phyloP scores from a whole-genome alignment of 192 early-diverging fungal species.

The Allomyces arbusculus region DNA sequence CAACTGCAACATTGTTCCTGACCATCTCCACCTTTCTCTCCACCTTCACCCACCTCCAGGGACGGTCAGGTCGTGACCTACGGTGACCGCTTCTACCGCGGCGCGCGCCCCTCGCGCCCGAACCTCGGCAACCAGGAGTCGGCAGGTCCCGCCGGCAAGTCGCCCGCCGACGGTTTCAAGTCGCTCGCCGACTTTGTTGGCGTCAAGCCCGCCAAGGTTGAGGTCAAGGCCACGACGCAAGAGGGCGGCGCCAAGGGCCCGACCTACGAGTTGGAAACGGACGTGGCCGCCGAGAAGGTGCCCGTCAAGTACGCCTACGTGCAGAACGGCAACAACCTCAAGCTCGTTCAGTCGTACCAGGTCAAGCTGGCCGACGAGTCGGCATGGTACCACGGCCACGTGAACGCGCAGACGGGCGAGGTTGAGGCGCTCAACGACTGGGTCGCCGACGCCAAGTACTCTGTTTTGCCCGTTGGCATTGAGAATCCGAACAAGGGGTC shows the following conservation, averaged over 20 bases:
- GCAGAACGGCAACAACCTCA: background rate
- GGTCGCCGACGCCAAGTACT: constrained; percentile 58
- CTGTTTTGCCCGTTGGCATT: constrained; percentile 53
- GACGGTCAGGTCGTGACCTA: constrained; percentile 18
- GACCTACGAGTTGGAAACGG: constrained; percentile 9
- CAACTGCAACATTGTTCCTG: too few relatives aligned
- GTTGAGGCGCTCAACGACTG: constrained; percentile 64
- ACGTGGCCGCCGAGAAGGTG: constrained; percentile 37
- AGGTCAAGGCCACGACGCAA: too few relatives aligned
- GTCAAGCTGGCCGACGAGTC: background rate
- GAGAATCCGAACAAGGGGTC: constrained; percentile 47
- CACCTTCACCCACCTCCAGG: background rate
- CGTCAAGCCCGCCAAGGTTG: too few relatives aligned
- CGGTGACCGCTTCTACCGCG: constrained; percentile 3
- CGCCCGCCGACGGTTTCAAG: too few relatives aligned
- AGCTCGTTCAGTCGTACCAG: background rate
- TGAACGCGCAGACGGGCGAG: constrained; percentile 36
- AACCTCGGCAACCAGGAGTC: too few relatives aligned
- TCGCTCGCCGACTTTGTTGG: too few relatives aligned
- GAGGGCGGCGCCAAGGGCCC: too few relatives aligned
- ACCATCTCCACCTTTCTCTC: too few relatives aligned
- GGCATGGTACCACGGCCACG: constrained; percentile 49
- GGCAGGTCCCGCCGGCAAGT: too few relatives aligned
- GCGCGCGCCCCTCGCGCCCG: background rate
- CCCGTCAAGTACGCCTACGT: constrained; percentile 33